Evolutionary conservation across 176 grass and related monocot genomes (phyloP).

Genomic region (Triticum dicoccoides): DNA sequence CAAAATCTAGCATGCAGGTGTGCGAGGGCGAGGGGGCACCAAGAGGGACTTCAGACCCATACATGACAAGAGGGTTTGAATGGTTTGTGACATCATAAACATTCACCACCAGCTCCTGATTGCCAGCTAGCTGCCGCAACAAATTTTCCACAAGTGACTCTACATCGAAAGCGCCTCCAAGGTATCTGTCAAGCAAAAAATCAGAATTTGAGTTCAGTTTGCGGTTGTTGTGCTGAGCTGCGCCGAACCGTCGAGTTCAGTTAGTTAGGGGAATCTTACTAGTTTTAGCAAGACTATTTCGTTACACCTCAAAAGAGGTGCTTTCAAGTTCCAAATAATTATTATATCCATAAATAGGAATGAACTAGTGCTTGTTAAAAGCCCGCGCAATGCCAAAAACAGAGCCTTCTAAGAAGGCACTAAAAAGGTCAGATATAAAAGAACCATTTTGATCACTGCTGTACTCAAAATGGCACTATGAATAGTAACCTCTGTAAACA

Average conservation of each 20-base stretch:
- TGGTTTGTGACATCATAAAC: slow-evolving; percentile 90
- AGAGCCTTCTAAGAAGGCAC: not conserved
- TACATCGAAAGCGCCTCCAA: slow-evolving; percentile 96
- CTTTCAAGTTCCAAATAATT: not conserved
- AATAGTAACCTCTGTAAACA: not conserved
- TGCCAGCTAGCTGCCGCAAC: slow-evolving; percentile 83
- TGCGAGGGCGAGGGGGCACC: slow-evolving; percentile 54
- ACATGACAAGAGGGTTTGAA: slow-evolving; percentile 88
- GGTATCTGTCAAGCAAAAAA: slow-evolving; percentile 52
- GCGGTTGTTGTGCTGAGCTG: not conserved
- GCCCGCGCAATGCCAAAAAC: not conserved
- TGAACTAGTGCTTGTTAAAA: not conserved
- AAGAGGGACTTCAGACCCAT: slow-evolving; percentile 78
- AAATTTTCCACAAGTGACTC: slow-evolving; percentile 97
- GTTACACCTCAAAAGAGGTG: not conserved
- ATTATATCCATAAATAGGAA: not conserved
- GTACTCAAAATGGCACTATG: not conserved
- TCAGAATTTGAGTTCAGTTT: not conserved
- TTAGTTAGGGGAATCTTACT: not conserved
- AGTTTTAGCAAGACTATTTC: not conserved
- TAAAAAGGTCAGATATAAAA: not conserved
- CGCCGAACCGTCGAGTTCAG: not conserved
- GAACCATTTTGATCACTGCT: not conserved
- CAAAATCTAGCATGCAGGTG: slow-evolving; percentile 82
- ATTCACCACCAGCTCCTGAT: slow-evolving; percentile 94